Evolutionary conservation across 805 yeast species (phyloP).

Genomic region (Candida ascalaphidarum): DNA sequence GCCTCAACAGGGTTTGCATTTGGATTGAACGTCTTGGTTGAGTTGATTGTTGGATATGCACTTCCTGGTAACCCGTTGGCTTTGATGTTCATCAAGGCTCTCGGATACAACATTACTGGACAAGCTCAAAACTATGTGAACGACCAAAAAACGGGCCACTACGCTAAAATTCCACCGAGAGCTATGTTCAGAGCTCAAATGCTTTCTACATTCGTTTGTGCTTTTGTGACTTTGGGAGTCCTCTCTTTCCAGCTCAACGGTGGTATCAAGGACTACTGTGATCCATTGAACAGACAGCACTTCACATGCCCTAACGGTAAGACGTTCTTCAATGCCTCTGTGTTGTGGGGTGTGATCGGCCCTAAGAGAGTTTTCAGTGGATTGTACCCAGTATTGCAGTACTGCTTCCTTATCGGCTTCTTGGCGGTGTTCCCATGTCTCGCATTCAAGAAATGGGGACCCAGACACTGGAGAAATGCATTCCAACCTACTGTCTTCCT

Average conservation of each 20-base stretch:
- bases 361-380: conserved; percentile 19
- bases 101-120: conserved; percentile 47
- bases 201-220: conserved; percentile 13
- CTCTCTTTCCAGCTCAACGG: conserved; percentile 20
- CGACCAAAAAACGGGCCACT: conserved; percentile 59
- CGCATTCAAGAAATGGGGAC: conserved; percentile 7
- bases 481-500: conserved; percentile 27
- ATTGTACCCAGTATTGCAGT: conserved; percentile 24
- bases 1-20: conserved; percentile 23
- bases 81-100: conserved; percentile 44
- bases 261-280: conserved; percentile 31
- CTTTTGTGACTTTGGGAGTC: conserved; percentile 18
- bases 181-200: conserved; percentile 39
- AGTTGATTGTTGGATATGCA: conserved; percentile 28
- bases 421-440: conserved; percentile 14
- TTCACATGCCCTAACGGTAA: conserved; percentile 18
- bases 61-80: conserved; percentile 29
- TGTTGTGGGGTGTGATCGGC: conserved; percentile 62
- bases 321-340: conserved; percentile 15
- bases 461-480: conserved; percentile 11
- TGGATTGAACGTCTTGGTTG: conserved; percentile 28
- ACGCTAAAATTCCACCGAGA: conserved; percentile 56
- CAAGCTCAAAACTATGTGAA: conserved; percentile 48
- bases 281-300: conserved; percentile 27
- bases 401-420: conserved; percentile 25